Base-by-base conservation (phyloP, 805 yeast species). In the Clavispora fructus region DNA sequence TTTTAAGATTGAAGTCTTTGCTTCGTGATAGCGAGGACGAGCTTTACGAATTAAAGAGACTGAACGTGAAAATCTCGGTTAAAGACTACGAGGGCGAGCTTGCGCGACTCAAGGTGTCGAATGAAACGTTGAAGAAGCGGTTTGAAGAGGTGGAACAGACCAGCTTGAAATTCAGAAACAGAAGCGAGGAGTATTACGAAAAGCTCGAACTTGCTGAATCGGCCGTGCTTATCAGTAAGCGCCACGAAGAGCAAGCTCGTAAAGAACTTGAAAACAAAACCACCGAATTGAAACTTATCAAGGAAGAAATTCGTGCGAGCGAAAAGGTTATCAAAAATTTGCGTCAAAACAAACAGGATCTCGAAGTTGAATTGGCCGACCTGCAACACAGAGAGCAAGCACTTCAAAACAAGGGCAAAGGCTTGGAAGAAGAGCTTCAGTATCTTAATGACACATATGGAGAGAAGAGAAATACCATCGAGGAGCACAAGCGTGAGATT, bases 171-270 rank as follows among this genome's bases (percentile, higher is more conserved):
- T 89, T 86, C 64, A 84, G 82, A 58, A 64, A 71, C 14, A 77
- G 95, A 50, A 81, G 95, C 30, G 91, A 87, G 31, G 85, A 83
- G 50, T 85, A 87, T 60, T 80, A 76, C 54, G 72, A 74, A 47
- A 86, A 87, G 56, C 69, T 90, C 25, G 95, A 89, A 56, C 76
- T 79, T 42, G 91, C 94, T 2, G 96, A 91, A 59, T 73, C 82
- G 41, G 85, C 87, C 6, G 79, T 85, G 1, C 71, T 76, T 43
- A 75, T 80, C 39, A 80, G 88, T 8, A 73, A 78, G 53, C 69
- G 87, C 54, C 79, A 82, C 11, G 91, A 85, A 17, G 70, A 75
- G 41, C 75, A 75, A 42, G 66, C 73, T 12, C 76, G 78, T 45
- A 68, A 67, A 12, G 67, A 80, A 7, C 55, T 85, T 45, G 74